Conservation (phyloP, 768 basidiomycete species). For the Hirschioporus abietinus region DNA sequence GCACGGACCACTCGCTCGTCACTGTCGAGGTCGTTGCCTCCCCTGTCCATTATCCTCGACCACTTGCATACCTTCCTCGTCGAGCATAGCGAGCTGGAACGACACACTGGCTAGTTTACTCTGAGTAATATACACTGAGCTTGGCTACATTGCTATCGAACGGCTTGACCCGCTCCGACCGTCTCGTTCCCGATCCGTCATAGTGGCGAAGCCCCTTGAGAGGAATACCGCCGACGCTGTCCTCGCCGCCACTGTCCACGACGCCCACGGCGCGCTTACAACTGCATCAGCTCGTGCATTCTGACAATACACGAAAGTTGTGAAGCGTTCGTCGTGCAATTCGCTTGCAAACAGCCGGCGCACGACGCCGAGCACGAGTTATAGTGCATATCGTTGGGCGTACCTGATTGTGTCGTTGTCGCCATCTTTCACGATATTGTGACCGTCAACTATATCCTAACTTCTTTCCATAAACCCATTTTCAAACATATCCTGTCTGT, state of each 20-base stretch:
- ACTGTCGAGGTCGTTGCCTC: neutral
- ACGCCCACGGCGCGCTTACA: neutral
- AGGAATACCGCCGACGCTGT: neutral
- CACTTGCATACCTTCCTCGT: neutral
- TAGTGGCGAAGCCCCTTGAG: neutral
- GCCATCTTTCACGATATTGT: neutral
- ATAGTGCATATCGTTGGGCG: neutral
- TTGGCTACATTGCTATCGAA: neutral
- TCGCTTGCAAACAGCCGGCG: neutral
- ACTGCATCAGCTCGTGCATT: neutral
- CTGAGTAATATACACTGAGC: neutral
- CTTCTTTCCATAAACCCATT: neutral
- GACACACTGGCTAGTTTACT: neutral
- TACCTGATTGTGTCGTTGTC: neutral
- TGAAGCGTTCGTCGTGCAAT: neutral
- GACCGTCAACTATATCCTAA: neutral
- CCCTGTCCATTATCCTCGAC: neutral
- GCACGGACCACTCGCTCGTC: neutral
- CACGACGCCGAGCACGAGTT: neutral
- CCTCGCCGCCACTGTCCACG: neutral
- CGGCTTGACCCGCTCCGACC: neutral
- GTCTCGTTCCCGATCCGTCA: neutral
- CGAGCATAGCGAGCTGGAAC: neutral
- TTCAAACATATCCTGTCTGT: neutral
- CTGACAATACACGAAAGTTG: neutral